Evolutionary conservation across 495 filamentous ascomycete species (phyloP).

Genomic region (Daldinia bambusicola): DNA sequence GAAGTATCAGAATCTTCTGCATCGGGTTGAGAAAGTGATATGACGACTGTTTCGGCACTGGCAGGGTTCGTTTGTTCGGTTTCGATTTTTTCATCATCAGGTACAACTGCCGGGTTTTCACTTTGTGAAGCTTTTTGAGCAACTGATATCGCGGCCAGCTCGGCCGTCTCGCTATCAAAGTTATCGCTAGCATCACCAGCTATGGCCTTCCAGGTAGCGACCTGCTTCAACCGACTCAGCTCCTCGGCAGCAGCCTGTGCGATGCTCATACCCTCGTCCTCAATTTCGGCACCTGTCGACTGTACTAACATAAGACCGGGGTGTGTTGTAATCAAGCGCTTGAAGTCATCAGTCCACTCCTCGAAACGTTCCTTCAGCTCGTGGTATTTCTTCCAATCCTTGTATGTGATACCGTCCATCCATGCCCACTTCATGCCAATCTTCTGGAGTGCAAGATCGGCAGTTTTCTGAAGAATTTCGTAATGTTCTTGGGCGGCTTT

Average conservation of each 20-base stretch:
- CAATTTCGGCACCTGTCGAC: conserved; percentile 71
- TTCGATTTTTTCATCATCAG: conserved; percentile 24
- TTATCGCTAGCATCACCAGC: conserved; percentile 79
- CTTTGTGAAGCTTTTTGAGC: conserved; percentile 45
- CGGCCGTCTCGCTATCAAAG: conserved; percentile 66
- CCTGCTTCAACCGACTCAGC: conserved; percentile 82
- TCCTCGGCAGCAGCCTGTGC: conserved; percentile 87
- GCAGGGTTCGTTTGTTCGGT: conserved; percentile 13
- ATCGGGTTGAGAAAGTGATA: conserved; percentile 34
- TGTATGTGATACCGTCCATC: conserved; percentile 95
- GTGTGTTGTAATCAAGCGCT: conserved; percentile 75
- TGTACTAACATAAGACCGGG: conserved; percentile 76
- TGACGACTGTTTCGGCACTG: conserved; percentile 32
- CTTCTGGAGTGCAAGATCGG: conserved; percentile 90
- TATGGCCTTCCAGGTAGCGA: conserved; percentile 85
- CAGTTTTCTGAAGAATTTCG: conserved; percentile 81
- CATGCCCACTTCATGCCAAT: conserved; percentile 98
- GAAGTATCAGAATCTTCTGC: conserved; percentile 32
- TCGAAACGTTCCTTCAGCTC: conserved; percentile 83
- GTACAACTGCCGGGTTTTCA: conserved; percentile 32
- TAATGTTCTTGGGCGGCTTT: conserved; percentile 84
- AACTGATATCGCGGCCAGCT: conserved; percentile 55
- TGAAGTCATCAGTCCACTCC: conserved; percentile 84
- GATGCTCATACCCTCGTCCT: conserved; percentile 79
- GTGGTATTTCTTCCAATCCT: conserved; percentile 94